These are phyloP conservation scores for Hypsizygus marmoreus DNA, from an alignment of 768 basidiomycete species.

Conservation along the genomic window DNA sequence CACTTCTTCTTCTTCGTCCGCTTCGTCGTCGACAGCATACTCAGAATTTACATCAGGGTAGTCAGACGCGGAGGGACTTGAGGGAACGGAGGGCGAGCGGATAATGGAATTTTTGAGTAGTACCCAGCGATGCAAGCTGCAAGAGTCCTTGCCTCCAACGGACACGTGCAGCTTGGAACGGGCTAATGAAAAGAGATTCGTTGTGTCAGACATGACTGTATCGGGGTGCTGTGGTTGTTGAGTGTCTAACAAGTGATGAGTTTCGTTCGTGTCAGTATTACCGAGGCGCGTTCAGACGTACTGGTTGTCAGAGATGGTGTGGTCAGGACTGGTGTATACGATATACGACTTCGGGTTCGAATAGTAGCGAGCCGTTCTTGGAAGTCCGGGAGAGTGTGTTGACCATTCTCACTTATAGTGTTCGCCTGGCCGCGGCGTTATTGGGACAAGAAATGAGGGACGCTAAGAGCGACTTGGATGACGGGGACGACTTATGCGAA, in stretches of 20 bases:
- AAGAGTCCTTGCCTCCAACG: slow-evolving; percentile 60
- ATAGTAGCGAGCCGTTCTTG: slow-evolving; percentile 85
- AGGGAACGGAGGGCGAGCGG: slow-evolving; percentile 45
- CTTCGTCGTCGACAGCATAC: slow-evolving; percentile 40
- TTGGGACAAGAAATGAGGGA: slow-evolving; percentile 31
- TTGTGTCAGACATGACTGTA: slow-evolving; percentile 35
- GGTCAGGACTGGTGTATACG: slow-evolving; percentile 68
- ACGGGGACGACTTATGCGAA: slow-evolving; percentile 36
- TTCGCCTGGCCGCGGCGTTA: slow-evolving; percentile 36
- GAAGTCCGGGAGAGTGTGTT: slow-evolving; percentile 79
- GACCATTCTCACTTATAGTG: slow-evolving; percentile 63
- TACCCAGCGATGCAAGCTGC: slow-evolving; percentile 85
- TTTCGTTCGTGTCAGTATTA: not conserved
- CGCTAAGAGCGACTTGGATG: slow-evolving; percentile 26
- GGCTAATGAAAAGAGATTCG: slow-evolving; percentile 62
- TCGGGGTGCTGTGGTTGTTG: slow-evolving; percentile 19
- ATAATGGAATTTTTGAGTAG: slow-evolving; percentile 83
- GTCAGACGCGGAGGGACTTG: slow-evolving; percentile 32
- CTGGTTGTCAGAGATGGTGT: slow-evolving; percentile 14
- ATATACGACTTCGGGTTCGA: slow-evolving; percentile 85
- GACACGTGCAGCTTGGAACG: slow-evolving; percentile 74
- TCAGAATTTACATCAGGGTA: slow-evolving; percentile 27
- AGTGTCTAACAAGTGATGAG: slow-evolving; percentile 16
- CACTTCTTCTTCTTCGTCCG: slow-evolving; percentile 51
- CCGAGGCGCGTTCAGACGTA: slow-evolving; percentile 13